Conservation (phyloP, 164 flowering plant genomes). For the Stephania yunnanensis region DNA sequence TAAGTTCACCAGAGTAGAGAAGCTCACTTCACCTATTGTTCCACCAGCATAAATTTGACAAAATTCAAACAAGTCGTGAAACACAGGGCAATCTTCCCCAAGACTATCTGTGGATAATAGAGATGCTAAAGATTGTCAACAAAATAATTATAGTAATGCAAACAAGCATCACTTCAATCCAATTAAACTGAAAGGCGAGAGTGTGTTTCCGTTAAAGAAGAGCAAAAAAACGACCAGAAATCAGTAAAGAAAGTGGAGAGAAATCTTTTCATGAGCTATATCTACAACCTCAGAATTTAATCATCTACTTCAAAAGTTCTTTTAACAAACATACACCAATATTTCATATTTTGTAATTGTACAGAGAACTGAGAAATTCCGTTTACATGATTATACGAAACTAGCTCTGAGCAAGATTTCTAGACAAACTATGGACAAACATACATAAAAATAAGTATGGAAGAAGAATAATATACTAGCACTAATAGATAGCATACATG, state of each 20-base stretch:
- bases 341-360: not conserved
- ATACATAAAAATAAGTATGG: too few relatives aligned
- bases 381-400: not conserved
- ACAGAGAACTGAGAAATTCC: not conserved
- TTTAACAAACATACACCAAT: not conserved
- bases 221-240: not conserved
- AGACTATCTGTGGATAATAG: conserved; percentile 59
- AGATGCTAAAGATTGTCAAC: not conserved
- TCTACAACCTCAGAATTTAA: not conserved
- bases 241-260: not conserved
- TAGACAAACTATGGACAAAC: not conserved
- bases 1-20: not conserved
- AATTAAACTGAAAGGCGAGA: not conserved
- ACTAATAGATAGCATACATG: too few relatives aligned
- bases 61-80: conserved; percentile 90
- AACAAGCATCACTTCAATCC: not conserved
- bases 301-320: not conserved
- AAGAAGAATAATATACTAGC: too few relatives aligned
- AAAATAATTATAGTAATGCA: not conserved
- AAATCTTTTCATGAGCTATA: not conserved
- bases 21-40: conserved; percentile 65
- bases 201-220: not conserved
- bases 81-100: conserved; percentile 98
- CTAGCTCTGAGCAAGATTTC: not conserved
- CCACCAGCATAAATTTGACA: conserved; percentile 99